A percentile compares a stretch with the other conserved stretches of the same genome.
Evolutionary conservation across 371 early-diverging fungal genomes (phyloP).

Genomic region (Gilbertella persicaria): DNA sequence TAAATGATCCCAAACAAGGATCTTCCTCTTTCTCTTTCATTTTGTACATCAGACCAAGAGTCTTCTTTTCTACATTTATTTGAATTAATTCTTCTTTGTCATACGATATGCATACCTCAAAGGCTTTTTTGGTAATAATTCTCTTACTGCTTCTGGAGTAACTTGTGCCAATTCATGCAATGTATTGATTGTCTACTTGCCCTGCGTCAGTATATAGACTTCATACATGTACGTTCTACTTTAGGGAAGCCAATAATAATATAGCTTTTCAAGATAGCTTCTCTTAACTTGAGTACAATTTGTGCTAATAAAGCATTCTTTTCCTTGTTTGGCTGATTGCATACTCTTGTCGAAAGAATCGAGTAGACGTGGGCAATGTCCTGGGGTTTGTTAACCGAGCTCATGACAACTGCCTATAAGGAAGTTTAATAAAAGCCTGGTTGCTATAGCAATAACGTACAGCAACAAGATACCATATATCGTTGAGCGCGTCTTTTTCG

Average conservation of each 20-base stretch:
- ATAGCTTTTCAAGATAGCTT: constrained; percentile 38
- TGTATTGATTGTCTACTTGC: constrained; percentile 36
- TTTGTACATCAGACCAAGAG: constrained; percentile 80
- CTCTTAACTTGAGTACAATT: constrained; percentile 33
- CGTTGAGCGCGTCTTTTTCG: constrained; percentile 6
- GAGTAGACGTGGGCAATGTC: constrained; percentile 32
- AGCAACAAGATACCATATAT: constrained; percentile 20
- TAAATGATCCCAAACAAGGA: constrained; percentile 35
- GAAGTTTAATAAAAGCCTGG: background rate
- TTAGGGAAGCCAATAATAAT: constrained; percentile 42
- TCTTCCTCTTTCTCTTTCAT: constrained; percentile 60
- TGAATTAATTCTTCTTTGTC: background rate
- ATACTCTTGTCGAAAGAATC: constrained; percentile 17
- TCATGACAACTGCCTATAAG: constrained; percentile 32
- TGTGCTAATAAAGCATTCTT: constrained; percentile 13
- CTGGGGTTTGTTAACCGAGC: constrained; percentile 37
- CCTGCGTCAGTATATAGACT: too few species aligned
- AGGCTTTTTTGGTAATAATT: constrained; percentile 18
- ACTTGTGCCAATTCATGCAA: constrained; percentile 26
- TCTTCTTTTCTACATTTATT: constrained; percentile 23
- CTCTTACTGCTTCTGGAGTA: constrained; percentile 24
- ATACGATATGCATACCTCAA: constrained; percentile 10
- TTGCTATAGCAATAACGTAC: background rate
- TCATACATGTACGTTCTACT: constrained; percentile 15
- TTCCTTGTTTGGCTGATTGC: background rate